These are phyloP conservation scores for Geranium rotundifolium DNA, from an alignment of 345 rosid species.

Conservation along the genomic window DNA sequence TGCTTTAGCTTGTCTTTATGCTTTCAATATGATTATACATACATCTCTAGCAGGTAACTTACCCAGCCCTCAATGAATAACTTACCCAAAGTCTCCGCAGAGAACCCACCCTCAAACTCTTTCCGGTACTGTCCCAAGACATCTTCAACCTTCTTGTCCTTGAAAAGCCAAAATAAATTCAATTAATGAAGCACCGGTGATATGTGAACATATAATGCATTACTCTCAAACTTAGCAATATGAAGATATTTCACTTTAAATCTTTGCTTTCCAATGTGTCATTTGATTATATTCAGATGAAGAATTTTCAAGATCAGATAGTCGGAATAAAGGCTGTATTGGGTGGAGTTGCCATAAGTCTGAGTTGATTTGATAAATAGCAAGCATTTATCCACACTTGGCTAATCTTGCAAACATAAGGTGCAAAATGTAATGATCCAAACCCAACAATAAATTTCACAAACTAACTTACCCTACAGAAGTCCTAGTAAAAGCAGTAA, in stretches of 20 bases:
- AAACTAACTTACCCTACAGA: neutral
- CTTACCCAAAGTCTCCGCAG: conserved; percentile 54
- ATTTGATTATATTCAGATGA: neutral
- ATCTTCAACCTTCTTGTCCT: conserved; percentile 63
- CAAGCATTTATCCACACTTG: neutral
- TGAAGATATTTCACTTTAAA: neutral
- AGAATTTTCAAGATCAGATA: neutral
- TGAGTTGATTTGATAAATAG: neutral
- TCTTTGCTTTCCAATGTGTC: neutral
- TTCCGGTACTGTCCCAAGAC: conserved; percentile 61
- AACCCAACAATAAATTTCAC: neutral
- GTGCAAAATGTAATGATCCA: neutral
- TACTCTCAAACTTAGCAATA: neutral
- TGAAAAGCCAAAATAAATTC: neutral
- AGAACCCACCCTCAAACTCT: conserved; percentile 34
- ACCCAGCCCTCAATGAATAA: conserved; percentile 8
- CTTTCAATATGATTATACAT: too few species aligned
- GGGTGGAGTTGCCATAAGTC: neutral
- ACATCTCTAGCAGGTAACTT: too few species aligned
- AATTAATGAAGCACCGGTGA: neutral
- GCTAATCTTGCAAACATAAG: neutral
- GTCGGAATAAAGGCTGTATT: neutral
- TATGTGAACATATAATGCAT: neutral
- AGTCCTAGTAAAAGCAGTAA: neutral
- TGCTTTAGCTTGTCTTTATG: too few species aligned